Evolutionary conservation across 2,329 filamentous ascomycete genomes (phyloP).

Genomic region (Nemania diffusa): DNA sequence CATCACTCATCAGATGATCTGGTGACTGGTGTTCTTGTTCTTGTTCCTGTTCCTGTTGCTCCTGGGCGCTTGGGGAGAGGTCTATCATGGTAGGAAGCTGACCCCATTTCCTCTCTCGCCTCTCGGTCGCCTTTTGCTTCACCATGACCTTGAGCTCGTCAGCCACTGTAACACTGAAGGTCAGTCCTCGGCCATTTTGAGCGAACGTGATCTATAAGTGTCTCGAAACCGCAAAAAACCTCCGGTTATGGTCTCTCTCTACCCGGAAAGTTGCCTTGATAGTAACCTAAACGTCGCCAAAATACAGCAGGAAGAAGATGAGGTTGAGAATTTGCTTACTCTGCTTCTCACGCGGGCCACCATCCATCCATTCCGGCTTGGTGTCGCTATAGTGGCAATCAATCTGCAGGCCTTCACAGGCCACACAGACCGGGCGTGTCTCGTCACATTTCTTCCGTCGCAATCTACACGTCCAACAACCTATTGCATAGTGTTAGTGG

Average conservation of each 20-base stretch:
- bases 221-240: background rate
- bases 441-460: conserved; percentile 58
- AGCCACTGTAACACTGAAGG: conserved; percentile 40
- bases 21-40: background rate
- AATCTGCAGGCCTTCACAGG: conserved; percentile 53
- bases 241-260: background rate
- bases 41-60: conserved; percentile 1
- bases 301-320: background rate
- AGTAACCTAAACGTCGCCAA: background rate
- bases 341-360: conserved; percentile 48
- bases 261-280: background rate
- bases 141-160: conserved; percentile 64
- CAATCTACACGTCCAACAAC: conserved; percentile 56
- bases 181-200: conserved; percentile 1
- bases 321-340: conserved; percentile 34
- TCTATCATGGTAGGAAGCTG: conserved; percentile 40
- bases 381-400: conserved; percentile 52
- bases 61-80: conserved; percentile 20
- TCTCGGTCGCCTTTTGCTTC: conserved; percentile 62
- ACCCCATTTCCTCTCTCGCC: conserved; percentile 61
- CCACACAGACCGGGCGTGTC: conserved; percentile 51
- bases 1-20: conserved; percentile 21
- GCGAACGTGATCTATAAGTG: background rate
- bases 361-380: conserved; percentile 54
- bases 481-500: conserved; percentile 25